phyloP scores from a whole-genome alignment of 2,329 filamentous ascomycete species.

The Alternaria rosae region DNA sequence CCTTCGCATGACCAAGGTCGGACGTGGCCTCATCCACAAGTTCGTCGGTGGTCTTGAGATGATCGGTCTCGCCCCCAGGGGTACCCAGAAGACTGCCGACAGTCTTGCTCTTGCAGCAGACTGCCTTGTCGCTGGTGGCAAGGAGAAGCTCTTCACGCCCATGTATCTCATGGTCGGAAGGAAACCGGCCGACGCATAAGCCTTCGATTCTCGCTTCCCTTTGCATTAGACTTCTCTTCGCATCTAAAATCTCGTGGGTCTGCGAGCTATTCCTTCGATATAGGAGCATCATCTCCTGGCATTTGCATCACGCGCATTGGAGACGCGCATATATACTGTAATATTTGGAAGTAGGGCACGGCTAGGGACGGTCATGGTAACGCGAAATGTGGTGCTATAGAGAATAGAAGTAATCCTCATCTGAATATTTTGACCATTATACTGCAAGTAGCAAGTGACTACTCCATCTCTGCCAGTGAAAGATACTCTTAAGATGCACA shows the following conservation, averaged over 20 bases:
- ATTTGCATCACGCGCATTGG: conserved; percentile 26
- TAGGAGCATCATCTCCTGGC: conserved; percentile 18
- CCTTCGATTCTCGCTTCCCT: conserved; percentile 15
- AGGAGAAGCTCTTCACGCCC: conserved; percentile 92
- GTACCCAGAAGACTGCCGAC: conserved; percentile 95
- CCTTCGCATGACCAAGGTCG: conserved; percentile 86
- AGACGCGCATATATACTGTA: conserved; percentile 37
- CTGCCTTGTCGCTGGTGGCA: conserved; percentile 83
- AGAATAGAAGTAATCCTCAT: conserved; percentile 11
- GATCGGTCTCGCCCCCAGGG: conserved; percentile 76
- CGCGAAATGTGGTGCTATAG: conserved; percentile 18
- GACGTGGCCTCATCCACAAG: conserved; percentile 76
- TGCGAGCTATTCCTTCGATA: conserved; percentile 24
- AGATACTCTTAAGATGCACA: too few relatives aligned
- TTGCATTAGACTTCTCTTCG: conserved; percentile 31
- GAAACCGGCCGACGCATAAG: conserved; percentile 68
- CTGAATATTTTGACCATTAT: not conserved
- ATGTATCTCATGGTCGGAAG: conserved; percentile 97
- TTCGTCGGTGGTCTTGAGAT: conserved; percentile 80
- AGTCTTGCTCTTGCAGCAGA: conserved; percentile 83
- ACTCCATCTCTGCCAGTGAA: too few relatives aligned
- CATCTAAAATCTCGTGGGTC: conserved; percentile 18
- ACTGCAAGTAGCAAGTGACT: not conserved
- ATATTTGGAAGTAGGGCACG: conserved; percentile 27
- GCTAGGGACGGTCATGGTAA: conserved; percentile 33